Base-by-base conservation (phyloP, 2,329 filamentous ascomycete species). In the Paraphaeosphaeria sporulosa region DNA sequence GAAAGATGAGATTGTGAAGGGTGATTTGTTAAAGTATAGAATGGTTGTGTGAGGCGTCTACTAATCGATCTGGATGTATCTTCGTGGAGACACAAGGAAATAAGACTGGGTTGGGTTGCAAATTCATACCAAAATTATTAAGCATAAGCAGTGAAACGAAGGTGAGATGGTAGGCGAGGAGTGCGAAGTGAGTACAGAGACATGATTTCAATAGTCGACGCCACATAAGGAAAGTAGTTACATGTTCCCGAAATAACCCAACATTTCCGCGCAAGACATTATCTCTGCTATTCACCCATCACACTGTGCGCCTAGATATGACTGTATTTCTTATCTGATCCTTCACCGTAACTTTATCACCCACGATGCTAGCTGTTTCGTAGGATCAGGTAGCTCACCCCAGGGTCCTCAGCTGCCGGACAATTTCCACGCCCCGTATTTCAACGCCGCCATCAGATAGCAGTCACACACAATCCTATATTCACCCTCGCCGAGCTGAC, bases 401-500 rank as follows among this genome's bases (percentile, higher is more conserved):
- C 48, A 51, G 7, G 48, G 48, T 40, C 32, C 48, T 51, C 32
- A 21, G 4, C 48, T 32, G 3, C 48, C 32, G 3, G 8, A 7
- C 12, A 21, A 38, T 21, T 65, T 61, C 57, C 61, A 64, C 13
- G n/a, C 53, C 3, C 64, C 56, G 2, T 63, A 44, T 5, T 63
- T 58, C 19, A 51, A 12, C 3, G 62, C 50, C 17, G 59, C 62
- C 62, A 59, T 60, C 0, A 66, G 43, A 30, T 57, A n/a, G 10
- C 64, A 66, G 1, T 63, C 38, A n/a, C 55, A 40, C 4, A 59
- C 44, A 27, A 63, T 46, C 32, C 30, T 47, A 43, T 63, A 63
- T 10, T 21, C 3, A 1, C 36, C 13, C 4, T 19, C 3, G 1
- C n/a, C 44, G 4, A 46, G 42, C 12, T 19, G 25, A 27, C 25